Conservation (phyloP, 176 grass and related monocot species). For the bread wheat (Triticum aestivum) region IWGSC_CS_RefSeq_v2.1 NC_057806.1:681665877-681666376, state of each 20-base stretch:
- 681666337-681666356: neutral
- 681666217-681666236: constrained; percentile 39
- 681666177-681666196: constrained; percentile 50
- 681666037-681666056: constrained; percentile 24
- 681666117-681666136: neutral
- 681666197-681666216: constrained; percentile 34
- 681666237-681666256: constrained; percentile 29
- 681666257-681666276: constrained; percentile 6
- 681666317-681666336: neutral
- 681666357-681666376: neutral
- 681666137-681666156: constrained; percentile 23
- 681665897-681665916: constrained; percentile 17
- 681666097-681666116: neutral
- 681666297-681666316: neutral
- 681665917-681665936: neutral
- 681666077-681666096: constrained; percentile 25
- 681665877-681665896: neutral
- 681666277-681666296: too few species aligned
- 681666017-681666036: constrained; percentile 6
- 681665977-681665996: neutral
- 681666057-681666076: constrained; percentile 27
- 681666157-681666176: constrained; percentile 13
- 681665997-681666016: constrained; percentile 9
- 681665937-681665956: constrained; percentile 6
- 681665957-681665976: neutral